Base-by-base conservation (phyloP, 257 asterid species). In the Ballota nigra region DNA sequence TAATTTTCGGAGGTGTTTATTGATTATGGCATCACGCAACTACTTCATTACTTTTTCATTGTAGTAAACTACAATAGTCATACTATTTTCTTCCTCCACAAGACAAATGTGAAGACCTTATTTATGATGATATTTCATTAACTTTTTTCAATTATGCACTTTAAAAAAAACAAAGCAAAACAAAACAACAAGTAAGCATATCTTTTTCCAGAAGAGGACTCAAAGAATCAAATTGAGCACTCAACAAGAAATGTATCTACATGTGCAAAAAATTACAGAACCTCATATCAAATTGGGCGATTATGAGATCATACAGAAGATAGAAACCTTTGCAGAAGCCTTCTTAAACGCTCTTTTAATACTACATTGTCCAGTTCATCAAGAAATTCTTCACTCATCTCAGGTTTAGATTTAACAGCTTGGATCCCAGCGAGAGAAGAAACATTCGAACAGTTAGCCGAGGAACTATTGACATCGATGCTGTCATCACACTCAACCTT, bases 311-410 rank as follows among this genome's bases (percentile, higher is more conserved):
- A 47, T 15, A 65, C 41, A 80, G 52, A 75, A 43, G 49, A 57
- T 70, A 22, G 55, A 58, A 76, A 89, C 98, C 98, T 89, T 62
- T 79, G 45, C 18, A 82, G 77, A 59, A 92, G 86, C 76, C 75
- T 73, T 78, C 75, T 77, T 74, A 78, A 77, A 33, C 98, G 89
- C 29, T 84, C 91, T 77, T 78, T 83, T 45, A 90, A 79, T 11
- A 71, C 80, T 8, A 87, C 73, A 69, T 85, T 82, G 71, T 92
- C 97, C 38, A 87, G 87, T 26, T 88, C 91, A 78, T 86, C 89
- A 57, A 79, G 72, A 76, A 8, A 51, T 63, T 74, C 81, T 47
- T 33, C 73, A 26, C 77, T 66, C 72, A 16, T 61, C 78, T 77
- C 79, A 68, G 77, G 62, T 71, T 85, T 83, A 58, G 59, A 56